phyloP scores from a whole-genome alignment of 2,329 filamentous ascomycete species.

The Gnomoniopsis smithogilvyi region DNA sequence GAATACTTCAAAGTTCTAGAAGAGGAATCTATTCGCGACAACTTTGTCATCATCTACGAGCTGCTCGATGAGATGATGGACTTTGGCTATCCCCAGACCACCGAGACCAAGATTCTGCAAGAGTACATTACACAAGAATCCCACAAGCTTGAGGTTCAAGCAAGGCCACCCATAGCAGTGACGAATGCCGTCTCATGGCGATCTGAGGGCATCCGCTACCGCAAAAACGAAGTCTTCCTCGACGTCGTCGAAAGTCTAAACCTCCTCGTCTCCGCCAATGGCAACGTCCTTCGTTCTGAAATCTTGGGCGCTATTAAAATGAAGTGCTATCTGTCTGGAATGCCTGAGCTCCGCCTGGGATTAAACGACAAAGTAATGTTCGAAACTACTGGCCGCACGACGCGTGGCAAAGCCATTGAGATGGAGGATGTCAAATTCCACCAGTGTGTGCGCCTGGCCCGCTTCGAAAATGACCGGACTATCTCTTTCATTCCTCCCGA shows the following conservation, averaged over 20 bases:
- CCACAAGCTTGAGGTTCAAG: constrained; percentile 96
- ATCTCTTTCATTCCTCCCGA: constrained; percentile 99
- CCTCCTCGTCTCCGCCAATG: constrained; percentile 87
- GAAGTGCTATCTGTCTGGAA: constrained; percentile 98
- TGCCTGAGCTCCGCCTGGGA: constrained; percentile 92
- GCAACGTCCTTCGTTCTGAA: constrained; percentile 92
- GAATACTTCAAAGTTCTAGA: constrained; percentile 99
- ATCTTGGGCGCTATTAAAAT: constrained; percentile 98
- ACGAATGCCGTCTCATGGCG: constrained; percentile 98
- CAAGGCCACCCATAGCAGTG: constrained; percentile 92
- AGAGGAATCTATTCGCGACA: constrained; percentile 97
- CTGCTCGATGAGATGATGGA: constrained; percentile 99
- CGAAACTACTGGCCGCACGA: constrained; percentile 91
- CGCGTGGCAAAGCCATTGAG: constrained; percentile 93
- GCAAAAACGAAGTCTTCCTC: constrained; percentile 99
- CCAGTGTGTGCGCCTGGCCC: constrained; percentile 90
- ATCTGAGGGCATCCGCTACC: constrained; percentile 95
- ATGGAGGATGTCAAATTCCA: constrained; percentile 99
- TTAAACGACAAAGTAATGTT: constrained; percentile 99
- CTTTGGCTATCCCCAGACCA: constrained; percentile 98
- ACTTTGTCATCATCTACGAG: constrained; percentile 99
- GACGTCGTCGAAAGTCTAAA: constrained; percentile 97
- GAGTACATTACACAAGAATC: constrained; percentile 99
- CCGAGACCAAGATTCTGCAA: constrained; percentile 96
- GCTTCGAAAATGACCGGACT: constrained; percentile 97